Base-by-base conservation (phyloP, 495 filamentous ascomycete genomes). In the Neurospora hispaniola region DNA sequence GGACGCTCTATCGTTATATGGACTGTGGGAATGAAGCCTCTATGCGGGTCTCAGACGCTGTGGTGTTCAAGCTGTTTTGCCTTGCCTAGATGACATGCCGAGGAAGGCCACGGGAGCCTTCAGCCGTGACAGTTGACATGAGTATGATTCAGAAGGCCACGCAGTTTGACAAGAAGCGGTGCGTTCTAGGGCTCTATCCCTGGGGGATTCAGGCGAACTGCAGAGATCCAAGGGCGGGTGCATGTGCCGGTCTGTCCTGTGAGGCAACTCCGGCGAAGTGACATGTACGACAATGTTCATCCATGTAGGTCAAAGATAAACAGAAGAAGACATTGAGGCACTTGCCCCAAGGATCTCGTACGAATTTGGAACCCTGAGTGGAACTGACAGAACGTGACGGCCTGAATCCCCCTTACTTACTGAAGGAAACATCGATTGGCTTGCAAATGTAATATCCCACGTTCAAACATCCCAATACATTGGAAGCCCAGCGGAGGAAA, bases 241-340 rank as follows among this genome's bases (percentile, higher is more conserved):
- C 75, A 69, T 73, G 71, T 73, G 71, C 70, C 54, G 39, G 43
- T 69, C 71, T 46, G 68, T 35, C 23, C 23, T 62, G 73, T 54
- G 72, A 70, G 72, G 62, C 71, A 42, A 59, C 71, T 66, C 72
- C 70, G 27, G 27, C 54, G 42, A 73, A 41, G 74, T 46, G 42
- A 35, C 74, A 71, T 75, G 75, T 70, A 77, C 71, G 73, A 70
- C 73, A 40, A 70, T 54, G 69, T 71, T 69, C 73, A 70, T 70
- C 74, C 73, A 79, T 77, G 75, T 78, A 78, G 74, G 75, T 75
- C 75, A 77, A 78, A 70, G 46, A 44, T 69, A 71, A 18, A 18
- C 6, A 14, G 27, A 66, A 66, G 27, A 66, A 18, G 27, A 38
- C 27, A 66, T 9, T 16, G 54, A 66, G 54, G 27, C 54, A 66